phyloP scores from a whole-genome alignment of 164 flowering plant species.

The Protea cynaroides region DNA sequence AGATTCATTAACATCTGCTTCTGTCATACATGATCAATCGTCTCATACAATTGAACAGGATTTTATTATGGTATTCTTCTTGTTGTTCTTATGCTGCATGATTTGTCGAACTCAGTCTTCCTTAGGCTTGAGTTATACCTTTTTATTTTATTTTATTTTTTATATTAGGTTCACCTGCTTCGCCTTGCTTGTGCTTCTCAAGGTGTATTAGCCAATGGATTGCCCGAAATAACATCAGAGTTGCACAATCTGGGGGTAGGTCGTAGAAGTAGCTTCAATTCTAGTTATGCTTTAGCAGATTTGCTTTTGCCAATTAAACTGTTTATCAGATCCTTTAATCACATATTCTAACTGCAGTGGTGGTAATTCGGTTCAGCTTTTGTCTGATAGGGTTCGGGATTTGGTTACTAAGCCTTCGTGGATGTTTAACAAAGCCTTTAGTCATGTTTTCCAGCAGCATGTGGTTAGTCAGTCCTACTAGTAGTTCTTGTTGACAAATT shows the following conservation, averaged over 20 bases:
- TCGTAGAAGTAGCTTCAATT: slow-evolving; percentile 5
- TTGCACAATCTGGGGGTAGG: slow-evolving; percentile 71
- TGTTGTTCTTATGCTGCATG: slow-evolving; percentile 1
- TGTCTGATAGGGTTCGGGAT: slow-evolving; percentile 58
- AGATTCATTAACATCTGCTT: slow-evolving; percentile 32
- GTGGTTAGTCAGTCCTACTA: slow-evolving; percentile 39
- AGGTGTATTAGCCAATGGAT: slow-evolving; percentile 54
- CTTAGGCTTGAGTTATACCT: neutral
- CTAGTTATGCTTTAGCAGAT: neutral
- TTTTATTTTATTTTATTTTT: neutral
- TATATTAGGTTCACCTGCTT: slow-evolving; percentile 77
- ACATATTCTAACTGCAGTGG: slow-evolving; percentile 4
- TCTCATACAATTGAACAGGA: slow-evolving; percentile 47
- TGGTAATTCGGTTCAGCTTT: slow-evolving; percentile 42
- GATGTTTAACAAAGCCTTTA: slow-evolving; percentile 55
- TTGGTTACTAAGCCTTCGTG: slow-evolving; percentile 57
- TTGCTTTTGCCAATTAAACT: neutral
- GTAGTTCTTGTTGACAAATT: neutral
- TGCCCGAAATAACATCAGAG: slow-evolving; percentile 68
- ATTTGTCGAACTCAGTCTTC: neutral
- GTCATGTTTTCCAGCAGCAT: slow-evolving; percentile 49
- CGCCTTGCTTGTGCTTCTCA: slow-evolving; percentile 89
- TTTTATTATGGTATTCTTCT: slow-evolving; percentile 58
- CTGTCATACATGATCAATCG: slow-evolving; percentile 31
- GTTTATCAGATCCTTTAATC: neutral